Base-by-base conservation (phyloP, 768 basidiomycete species). In the Gautieria morchelliformis region DNA sequence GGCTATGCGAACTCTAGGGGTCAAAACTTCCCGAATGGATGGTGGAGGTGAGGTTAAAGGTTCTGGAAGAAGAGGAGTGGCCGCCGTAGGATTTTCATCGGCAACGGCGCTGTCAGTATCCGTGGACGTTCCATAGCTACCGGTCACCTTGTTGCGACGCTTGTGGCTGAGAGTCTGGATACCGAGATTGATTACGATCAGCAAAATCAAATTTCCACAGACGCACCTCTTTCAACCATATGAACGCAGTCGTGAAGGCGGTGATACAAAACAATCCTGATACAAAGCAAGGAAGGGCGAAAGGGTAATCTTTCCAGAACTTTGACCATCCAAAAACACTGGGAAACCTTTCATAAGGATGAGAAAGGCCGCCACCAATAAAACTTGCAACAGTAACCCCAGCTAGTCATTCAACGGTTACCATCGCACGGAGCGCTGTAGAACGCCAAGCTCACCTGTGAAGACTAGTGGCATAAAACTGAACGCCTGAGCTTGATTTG, bases 401-500 rank as follows among this genome's bases (percentile, higher is more conserved):
- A n/a, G n/a, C 42, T 44, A 19, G 10, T 8, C 17, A 30, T 30
- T n/a, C 4, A 22, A 47, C 20, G 45, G 20, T 47, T 11, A 30
- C 35, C 35, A 9, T 37, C 2, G 8, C 35, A 14, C 35, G 14
- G 10, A 37, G 35, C 35, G 3, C 14, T 10, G 8, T 14, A 88
- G 87, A 72, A 85, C 73, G 35, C 1, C 2, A 37, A 37, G 9
- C 4, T 37, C 35, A 19, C 42, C 42, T 44, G 24, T 8, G 41
- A 40, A 53, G 19, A 47, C 27, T 12, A 49, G n/a, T n/a, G 42
- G 42, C 15, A 42, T 56, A 58, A 77, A 85, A 0, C 83, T 80
- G 68, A 84, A 88, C 7, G 83, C 85, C 64, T 77, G 75, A 3
- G 85, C 74, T 46, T 88, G 74, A 66, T 87, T 87, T 0, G 83